phyloP scores from a whole-genome alignment of 345 rosid genomes.

The Camelina neglecta region DNA sequence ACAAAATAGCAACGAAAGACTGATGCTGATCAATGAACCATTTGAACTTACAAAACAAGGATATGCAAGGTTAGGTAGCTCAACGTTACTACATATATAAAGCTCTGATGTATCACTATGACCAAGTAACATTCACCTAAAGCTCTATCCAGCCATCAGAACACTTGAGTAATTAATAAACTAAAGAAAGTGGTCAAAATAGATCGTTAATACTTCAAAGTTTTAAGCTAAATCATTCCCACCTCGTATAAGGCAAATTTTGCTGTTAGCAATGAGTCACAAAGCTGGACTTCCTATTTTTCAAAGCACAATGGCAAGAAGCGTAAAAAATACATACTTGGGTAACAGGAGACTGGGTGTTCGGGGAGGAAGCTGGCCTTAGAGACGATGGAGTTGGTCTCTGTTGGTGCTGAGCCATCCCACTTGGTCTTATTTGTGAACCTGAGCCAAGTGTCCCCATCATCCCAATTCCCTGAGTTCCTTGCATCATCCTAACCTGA shows the following conservation, averaged over 20 bases:
- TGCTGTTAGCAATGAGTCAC: constrained; percentile 11
- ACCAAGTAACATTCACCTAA: constrained; percentile 4
- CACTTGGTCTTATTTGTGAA: constrained; percentile 72
- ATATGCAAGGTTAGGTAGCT: background rate
- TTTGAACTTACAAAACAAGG: background rate
- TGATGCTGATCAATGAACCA: background rate
- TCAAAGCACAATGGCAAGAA: constrained; percentile 6
- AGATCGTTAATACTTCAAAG: background rate
- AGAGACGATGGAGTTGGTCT: constrained; percentile 74
- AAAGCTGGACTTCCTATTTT: background rate
- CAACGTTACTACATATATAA: constrained; percentile 1
- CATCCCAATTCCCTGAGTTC: constrained; percentile 72
- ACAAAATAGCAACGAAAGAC: background rate
- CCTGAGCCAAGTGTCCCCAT: constrained; percentile 66
- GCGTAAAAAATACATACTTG: constrained; percentile 56
- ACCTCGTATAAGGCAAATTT: background rate
- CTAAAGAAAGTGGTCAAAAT: background rate
- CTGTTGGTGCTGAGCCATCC: constrained; percentile 74
- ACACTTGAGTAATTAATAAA: background rate
- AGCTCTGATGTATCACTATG: constrained; percentile 2
- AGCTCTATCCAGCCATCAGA: constrained; percentile 11
- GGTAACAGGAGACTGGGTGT: constrained; percentile 55
- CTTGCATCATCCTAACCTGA: constrained; percentile 68
- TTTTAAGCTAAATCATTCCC: background rate
- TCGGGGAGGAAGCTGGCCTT: constrained; percentile 65